Evolutionary conservation across 2,329 filamentous ascomycete species (phyloP), one percentile per base, ranked within the genome.

Genomic region (Cercospora sp.): DNA sequence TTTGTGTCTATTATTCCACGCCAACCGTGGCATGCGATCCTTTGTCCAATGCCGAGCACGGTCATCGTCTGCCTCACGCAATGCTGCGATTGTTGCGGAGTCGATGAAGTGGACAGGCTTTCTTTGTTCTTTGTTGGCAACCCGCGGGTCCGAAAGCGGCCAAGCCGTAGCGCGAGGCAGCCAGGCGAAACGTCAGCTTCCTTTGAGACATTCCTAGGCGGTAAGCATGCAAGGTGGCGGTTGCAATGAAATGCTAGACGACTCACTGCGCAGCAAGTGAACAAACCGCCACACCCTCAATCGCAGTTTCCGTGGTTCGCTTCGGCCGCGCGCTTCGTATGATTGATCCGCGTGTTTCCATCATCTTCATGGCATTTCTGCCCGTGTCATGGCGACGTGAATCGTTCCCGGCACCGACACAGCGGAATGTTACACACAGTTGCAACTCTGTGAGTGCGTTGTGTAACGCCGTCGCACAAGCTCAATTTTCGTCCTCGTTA

Each of bases 41-140:
- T 77, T 76, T 77, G 75, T 77, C 74, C 72, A 72, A 73, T 74
- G 72, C 75, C 72, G 72, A 71, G 73, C 73, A 72, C 72, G 71
- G 74, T 64, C 72, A 66, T 64, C 68, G 69, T 66, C 65, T 65
- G 63, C 67, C 63, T 73, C 68, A 67, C 68, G 69, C 67, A 71
- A 68, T 71, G 68, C 72, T 74, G 72, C 72, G 72, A 76, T 76
- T 77, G 74, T 77, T 72, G 71, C 70, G 72, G 73, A 72, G 69
- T 73, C 68, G 72, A 75, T 62, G 65, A 67, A 58, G 55, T 33
- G 28, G 68, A 64, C 66, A 63, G 59, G 60, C 60, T 71, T 75
- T 76, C 75, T 78, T 78, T 77, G 74, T 77, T 78, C 75, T 76
- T 77, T 78, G 72, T 74, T 76, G 72, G 72, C 73, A 69, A 66